Conservation (phyloP, 2,329 filamentous ascomycete genomes). For the Coniochaeta pulveracea region DNA sequence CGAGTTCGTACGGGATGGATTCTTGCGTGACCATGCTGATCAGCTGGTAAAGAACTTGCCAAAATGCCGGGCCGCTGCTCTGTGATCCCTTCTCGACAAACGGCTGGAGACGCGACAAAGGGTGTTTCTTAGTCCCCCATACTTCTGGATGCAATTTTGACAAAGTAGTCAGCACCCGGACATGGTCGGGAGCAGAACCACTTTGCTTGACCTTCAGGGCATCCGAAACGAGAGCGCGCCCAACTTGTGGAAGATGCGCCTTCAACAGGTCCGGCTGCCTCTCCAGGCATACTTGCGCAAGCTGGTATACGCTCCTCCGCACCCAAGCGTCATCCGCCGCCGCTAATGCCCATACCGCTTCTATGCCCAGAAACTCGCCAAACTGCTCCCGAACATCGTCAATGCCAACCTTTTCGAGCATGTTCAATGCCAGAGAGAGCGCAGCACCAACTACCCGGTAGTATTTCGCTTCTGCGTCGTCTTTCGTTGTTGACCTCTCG, state of each 20-base stretch:
- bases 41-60: constrained; percentile 56
- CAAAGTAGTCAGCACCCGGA: constrained; percentile 54
- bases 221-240: constrained; percentile 55
- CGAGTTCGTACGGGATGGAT: constrained; percentile 31
- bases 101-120: constrained; percentile 46
- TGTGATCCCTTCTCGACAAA: constrained; percentile 82
- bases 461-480: constrained; percentile 82
- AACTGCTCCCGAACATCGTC: constrained; percentile 51
- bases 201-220: constrained; percentile 62
- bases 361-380: constrained; percentile 52
- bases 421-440: constrained; percentile 40
- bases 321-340: constrained; percentile 48
- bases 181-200: constrained; percentile 62
- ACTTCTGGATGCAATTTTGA: constrained; percentile 54
- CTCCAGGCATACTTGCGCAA: constrained; percentile 37
- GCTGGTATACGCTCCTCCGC: constrained; percentile 37
- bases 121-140: constrained; percentile 60
- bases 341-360: constrained; percentile 55
- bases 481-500: constrained; percentile 68
- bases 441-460: constrained; percentile 55
- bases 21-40: constrained; percentile 46
- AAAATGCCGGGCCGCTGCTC: constrained; percentile 59
- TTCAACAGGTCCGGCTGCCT: constrained; percentile 33
- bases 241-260: constrained; percentile 36
- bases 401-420: constrained; percentile 46